Evolutionary conservation across 176 grass and related monocot species (phyloP), one percentile per base, ranked within the genome.

Genomic region (Microstegium vimineum): DNA sequence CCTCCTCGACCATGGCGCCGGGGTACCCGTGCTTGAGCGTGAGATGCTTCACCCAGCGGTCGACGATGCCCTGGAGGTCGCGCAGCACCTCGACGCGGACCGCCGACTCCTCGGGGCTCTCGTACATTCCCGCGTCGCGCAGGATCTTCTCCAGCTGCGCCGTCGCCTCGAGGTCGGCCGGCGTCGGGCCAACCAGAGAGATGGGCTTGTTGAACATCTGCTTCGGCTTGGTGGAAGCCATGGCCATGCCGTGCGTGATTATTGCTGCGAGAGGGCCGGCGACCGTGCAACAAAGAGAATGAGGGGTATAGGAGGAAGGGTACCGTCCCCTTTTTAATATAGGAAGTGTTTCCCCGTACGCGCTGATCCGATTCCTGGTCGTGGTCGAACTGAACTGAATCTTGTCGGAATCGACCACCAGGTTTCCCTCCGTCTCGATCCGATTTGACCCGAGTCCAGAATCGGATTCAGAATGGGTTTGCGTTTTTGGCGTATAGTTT

Each of bases 31-130:
- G 85, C 71, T 92, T 81, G 14, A 10, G 25, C 33, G 92, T 85
- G 72, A 97, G 79, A 9, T 84, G 82, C 66, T 92, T 97, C 14
- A 90, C 90, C 92, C 94, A 94, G 5, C 61, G 83, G 74, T 94
- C 91, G 27, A 71, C 67, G 45, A 94, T 63, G 70, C 16, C 81
- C 35, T 83, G 83, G 27, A 97, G 87, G 16, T 92, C 92, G 56
- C 65, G 73, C 56, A 94, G 49, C 59, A 97, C 88, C 14, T 87
- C 63, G 67, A 77, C 84, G 69, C 87, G 86, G 46, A 66, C 78
- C 13, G 41, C 73, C 28, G 70, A 25, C 60, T 94, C 94, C 52
- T 94, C 83, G 38, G 70, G 46, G 62, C 22, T 90, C 78, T 89
- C 90, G 51, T 92, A 87, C 61, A 85, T 66, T 1, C 92, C 92